Evolutionary conservation across 2,329 filamentous ascomycete genomes (phyloP).

Genomic region (Calonectria multiphialidica): DNA sequence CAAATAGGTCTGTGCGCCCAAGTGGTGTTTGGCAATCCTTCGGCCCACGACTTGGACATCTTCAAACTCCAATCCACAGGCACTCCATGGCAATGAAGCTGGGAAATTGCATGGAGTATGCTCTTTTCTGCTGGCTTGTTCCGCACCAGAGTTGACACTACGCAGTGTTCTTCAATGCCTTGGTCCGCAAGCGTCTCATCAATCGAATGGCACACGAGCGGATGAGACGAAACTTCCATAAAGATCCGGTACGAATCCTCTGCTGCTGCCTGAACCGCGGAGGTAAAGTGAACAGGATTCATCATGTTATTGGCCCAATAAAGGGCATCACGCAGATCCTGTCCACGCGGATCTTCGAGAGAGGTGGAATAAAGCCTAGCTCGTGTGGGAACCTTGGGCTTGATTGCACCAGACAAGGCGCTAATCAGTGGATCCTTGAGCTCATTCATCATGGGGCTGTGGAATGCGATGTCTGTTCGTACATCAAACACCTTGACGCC

Average conservation of each 20-base stretch:
- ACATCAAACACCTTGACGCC: neutral
- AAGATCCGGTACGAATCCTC: neutral
- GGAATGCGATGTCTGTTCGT: neutral
- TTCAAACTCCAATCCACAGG: neutral
- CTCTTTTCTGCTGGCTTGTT: neutral
- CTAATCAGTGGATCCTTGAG: neutral
- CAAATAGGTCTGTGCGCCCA: neutral
- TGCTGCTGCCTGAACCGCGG: neutral
- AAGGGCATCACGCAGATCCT: neutral
- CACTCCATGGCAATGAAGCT: neutral
- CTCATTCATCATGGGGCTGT: neutral
- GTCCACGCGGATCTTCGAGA: neutral
- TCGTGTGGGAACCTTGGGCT: neutral
- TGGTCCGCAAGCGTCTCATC: neutral
- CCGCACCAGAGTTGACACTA: neutral
- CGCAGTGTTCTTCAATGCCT: neutral
- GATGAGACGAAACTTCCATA: neutral
- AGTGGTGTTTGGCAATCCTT: neutral
- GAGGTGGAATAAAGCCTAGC: neutral
- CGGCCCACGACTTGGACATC: neutral
- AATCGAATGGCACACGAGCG: neutral
- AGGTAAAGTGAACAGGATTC: neutral
- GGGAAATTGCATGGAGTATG: neutral
- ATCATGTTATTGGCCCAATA: constrained; percentile 1
- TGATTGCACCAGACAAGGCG: neutral